Evolutionary conservation across 2,329 filamentous ascomycete species (phyloP).

Genomic region (Penicillium verrucosum): DNA sequence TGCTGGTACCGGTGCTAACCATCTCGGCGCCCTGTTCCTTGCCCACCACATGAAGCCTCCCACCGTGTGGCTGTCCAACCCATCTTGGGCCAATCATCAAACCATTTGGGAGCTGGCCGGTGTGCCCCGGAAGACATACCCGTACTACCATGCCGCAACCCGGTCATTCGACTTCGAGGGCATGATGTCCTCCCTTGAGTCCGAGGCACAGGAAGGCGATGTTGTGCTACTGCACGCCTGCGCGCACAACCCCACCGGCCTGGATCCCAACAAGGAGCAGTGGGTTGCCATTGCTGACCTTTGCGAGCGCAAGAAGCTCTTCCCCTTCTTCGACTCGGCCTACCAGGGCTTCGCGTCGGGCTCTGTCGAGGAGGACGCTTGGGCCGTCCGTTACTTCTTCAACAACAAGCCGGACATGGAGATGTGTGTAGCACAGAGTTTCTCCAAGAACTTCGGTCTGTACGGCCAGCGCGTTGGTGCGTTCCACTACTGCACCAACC

Average conservation of each 20-base stretch:
- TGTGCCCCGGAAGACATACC: constrained; percentile 76
- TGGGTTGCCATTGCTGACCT: constrained; percentile 83
- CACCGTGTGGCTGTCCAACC: constrained; percentile 84
- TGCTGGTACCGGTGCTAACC: constrained; percentile 91
- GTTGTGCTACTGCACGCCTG: constrained; percentile 90
- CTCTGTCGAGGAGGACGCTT: constrained; percentile 77
- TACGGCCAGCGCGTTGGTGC: constrained; percentile 94
- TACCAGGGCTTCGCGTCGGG: constrained; percentile 98
- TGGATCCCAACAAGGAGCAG: constrained; percentile 87
- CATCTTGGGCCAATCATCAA: constrained; percentile 97
- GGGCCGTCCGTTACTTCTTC: constrained; percentile 86
- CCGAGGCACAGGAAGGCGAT: constrained; percentile 74
- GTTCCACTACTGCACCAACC: constrained; percentile 63
- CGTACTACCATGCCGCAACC: constrained; percentile 74
- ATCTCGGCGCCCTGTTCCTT: constrained; percentile 88
- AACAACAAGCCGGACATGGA: constrained; percentile 71
- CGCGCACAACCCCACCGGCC: constrained; percentile 95
- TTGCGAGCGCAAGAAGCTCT: constrained; percentile 76
- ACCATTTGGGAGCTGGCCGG: constrained; percentile 80
- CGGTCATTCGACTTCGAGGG: constrained; percentile 45
- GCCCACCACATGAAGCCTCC: constrained; percentile 73
- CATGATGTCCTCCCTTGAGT: constrained; percentile 80
- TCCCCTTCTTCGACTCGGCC: constrained; percentile 96
- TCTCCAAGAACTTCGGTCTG: constrained; percentile 68
- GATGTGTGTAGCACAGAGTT: constrained; percentile 57